These are phyloP conservation scores for Gynandropsis gynandra DNA, from an alignment of 345 rosid genomes.

Conservation along the genomic window DNA sequence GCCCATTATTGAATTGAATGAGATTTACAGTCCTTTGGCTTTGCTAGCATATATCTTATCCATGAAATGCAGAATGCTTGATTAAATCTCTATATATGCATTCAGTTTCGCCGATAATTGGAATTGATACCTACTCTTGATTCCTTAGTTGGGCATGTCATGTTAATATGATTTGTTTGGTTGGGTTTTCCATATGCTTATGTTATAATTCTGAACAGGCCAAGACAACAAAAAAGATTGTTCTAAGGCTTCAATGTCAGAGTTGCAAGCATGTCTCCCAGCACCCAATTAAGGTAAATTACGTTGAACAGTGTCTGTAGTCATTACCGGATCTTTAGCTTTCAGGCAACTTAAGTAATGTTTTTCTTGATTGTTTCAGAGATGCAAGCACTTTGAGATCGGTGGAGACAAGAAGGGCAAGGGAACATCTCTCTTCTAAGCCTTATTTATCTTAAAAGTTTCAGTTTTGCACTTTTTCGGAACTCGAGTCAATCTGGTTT, in stretches of 20 bases:
- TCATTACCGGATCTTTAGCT: not conserved
- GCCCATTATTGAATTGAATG: too few relatives aligned
- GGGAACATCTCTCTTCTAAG: slow-evolving; percentile 63
- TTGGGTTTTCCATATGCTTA: not conserved
- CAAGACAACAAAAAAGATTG: slow-evolving; percentile 88
- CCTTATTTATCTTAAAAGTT: not conserved
- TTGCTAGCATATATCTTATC: too few relatives aligned
- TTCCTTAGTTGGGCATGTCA: not conserved
- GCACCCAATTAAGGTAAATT: slow-evolving; percentile 63
- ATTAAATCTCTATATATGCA: too few relatives aligned
- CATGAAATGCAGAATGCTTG: too few relatives aligned
- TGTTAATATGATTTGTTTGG: not conserved
- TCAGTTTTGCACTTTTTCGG: too few relatives aligned
- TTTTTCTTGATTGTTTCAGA: slow-evolving; percentile 29
- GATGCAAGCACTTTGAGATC: slow-evolving; percentile 75
- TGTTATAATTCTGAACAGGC: slow-evolving; percentile 34
- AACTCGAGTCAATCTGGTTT: too few relatives aligned
- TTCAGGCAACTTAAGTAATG: not conserved
- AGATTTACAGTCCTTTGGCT: too few relatives aligned
- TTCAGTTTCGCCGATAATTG: too few relatives aligned
- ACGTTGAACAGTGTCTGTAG: not conserved
- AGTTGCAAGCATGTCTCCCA: slow-evolving; percentile 85
- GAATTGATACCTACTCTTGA: too few relatives aligned
- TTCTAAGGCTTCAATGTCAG: slow-evolving; percentile 81
- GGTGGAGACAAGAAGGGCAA: slow-evolving; percentile 83